Evolutionary conservation across 148 eudicot species (phyloP).

Genomic region (Chenopodium formosanum): DNA sequence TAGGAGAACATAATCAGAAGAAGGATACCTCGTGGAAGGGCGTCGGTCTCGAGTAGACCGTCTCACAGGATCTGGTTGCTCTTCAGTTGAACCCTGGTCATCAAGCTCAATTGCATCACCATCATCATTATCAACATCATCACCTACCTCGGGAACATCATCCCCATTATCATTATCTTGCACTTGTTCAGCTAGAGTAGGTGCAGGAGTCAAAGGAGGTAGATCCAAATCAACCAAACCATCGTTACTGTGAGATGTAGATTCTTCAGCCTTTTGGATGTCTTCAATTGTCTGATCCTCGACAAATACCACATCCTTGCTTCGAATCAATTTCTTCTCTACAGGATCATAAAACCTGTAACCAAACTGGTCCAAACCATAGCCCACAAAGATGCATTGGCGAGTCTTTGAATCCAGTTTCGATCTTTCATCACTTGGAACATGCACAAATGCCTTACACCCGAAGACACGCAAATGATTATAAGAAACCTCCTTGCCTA

Average conservation of each 20-base stretch:
- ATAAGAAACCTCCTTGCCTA: constrained; percentile 4
- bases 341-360: constrained; percentile 19
- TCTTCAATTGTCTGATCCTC: not conserved
- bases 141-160: not conserved
- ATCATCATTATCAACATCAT: not conserved
- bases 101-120: not conserved
- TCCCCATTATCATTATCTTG: not conserved
- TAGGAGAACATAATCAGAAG: not conserved
- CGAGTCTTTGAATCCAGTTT: not conserved
- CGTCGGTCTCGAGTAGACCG: not conserved
- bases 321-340: constrained; percentile 12
- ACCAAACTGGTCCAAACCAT: constrained; percentile 9
- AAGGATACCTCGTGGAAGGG: not conserved
- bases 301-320: constrained; percentile 9
- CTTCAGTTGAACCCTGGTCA: no score
- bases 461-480: not conserved
- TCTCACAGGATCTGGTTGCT: not conserved
- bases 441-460: constrained; percentile 9
- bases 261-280: not conserved
- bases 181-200: not conserved
- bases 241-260: not conserved
- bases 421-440: not conserved
- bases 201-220: not conserved
- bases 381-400: not conserved
- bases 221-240: not conserved